phyloP scores from a whole-genome alignment of 1,284 basidiomycete species.

The Ganoderma meredithae region DNA sequence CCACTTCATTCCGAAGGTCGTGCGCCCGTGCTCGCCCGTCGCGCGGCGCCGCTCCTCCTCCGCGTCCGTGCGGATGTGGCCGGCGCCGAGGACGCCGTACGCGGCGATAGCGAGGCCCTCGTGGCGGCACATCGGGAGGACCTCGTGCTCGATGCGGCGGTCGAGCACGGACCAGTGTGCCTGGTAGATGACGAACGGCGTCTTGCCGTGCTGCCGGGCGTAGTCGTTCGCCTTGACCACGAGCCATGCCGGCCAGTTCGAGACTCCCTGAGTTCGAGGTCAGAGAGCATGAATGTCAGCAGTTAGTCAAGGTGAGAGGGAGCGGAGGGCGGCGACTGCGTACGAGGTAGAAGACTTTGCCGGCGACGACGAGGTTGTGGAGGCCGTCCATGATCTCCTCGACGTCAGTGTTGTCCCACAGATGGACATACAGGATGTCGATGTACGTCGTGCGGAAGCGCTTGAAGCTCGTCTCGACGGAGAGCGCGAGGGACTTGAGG shows the following conservation, averaged over 20 bases:
- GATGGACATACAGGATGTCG: conserved; percentile 48
- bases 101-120: conserved; percentile 45
- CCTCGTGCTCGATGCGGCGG: conserved; percentile 58
- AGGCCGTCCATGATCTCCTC: conserved; percentile 60
- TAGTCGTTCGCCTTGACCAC: conserved; percentile 59
- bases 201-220: conserved; percentile 52
- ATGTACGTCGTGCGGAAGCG: conserved; percentile 64
- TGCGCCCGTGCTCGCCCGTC: conserved; percentile 42
- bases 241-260: conserved; percentile 61
- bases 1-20: conserved; percentile 39
- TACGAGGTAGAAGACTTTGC: conserved; percentile 49
- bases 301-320: too few species aligned
- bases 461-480: conserved; percentile 54
- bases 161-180: conserved; percentile 54
- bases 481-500: conserved; percentile 50
- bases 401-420: conserved; percentile 60
- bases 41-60: conserved; percentile 37
- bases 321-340: conserved; percentile 18
- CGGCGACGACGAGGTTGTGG: conserved; percentile 43
- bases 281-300: too few species aligned
- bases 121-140: conserved; percentile 56
- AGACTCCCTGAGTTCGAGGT: too few species aligned
- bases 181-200: conserved; percentile 59
- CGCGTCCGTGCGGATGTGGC: conserved; percentile 39
- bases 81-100: conserved; percentile 24